A percentile compares a stretch with the other conserved stretches of the same genome.
Evolutionary conservation across 768 basidiomycete genomes (phyloP).

Genomic region (Clitopilus passeckerianus): DNA sequence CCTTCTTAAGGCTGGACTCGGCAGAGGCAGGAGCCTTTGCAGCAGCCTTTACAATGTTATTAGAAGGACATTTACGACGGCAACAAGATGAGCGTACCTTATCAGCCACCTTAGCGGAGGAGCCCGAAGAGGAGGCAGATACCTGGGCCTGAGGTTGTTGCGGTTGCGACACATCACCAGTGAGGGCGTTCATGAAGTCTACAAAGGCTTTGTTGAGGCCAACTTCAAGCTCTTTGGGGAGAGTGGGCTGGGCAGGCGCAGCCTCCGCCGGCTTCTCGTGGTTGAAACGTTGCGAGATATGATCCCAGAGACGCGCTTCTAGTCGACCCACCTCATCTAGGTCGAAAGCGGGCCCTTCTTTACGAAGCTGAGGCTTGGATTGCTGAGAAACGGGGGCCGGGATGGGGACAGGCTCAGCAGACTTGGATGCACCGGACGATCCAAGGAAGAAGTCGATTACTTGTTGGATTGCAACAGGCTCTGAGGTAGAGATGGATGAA

Average conservation of each 20-base stretch:
- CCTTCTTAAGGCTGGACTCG: conserved; percentile 17
- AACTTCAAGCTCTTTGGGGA: not conserved
- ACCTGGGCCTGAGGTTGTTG: not conserved
- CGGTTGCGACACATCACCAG: not conserved
- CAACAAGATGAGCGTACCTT: not conserved
- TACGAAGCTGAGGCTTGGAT: not conserved
- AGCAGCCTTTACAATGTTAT: not conserved
- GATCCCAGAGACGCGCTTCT: too few species aligned
- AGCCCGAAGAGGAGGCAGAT: not conserved
- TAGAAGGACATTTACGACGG: not conserved
- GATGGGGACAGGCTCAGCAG: not conserved
- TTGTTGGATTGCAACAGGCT: conserved; percentile 6
- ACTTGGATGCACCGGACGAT: not conserved
- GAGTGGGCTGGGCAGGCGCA: not conserved
- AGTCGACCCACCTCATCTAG: too few species aligned
- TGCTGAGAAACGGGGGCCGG: not conserved
- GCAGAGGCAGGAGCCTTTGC: not conserved
- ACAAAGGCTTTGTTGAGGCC: not conserved
- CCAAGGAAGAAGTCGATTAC: conserved; percentile 11
- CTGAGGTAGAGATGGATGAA: not conserved
- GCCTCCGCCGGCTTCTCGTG: not conserved
- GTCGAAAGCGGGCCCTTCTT: too few species aligned
- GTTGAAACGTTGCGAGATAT: too few species aligned
- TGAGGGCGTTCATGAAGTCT: not conserved
- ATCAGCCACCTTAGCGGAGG: not conserved